phyloP scores from a whole-genome alignment of 2,329 filamentous ascomycete species.

The Aspergillus neotritici region DNA sequence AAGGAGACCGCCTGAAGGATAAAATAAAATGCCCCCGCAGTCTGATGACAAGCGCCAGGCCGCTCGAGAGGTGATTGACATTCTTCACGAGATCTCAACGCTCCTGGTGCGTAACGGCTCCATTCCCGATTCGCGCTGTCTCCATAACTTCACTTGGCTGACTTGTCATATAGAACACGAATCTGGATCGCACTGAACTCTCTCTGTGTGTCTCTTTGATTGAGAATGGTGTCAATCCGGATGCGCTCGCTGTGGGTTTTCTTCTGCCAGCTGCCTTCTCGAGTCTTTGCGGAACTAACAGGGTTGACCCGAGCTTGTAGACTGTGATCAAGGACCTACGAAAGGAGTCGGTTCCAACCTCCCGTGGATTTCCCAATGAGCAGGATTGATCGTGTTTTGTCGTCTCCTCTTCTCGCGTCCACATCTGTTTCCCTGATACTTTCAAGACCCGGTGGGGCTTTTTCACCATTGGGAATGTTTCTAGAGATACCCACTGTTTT shows the following conservation, averaged over 20 bases:
- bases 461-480: no score
- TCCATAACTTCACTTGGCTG: no score
- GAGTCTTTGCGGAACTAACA: conserved; percentile 3
- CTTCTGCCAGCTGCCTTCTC: not conserved
- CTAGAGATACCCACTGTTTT: no score
- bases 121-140: not conserved
- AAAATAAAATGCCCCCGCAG: conserved; percentile 34
- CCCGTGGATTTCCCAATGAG: conserved; percentile 20
- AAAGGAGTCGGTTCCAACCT: conserved; percentile 32
- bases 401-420: no score
- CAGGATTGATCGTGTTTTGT: conserved; percentile 1
- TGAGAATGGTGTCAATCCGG: conserved; percentile 93
- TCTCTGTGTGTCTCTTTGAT: conserved; percentile 96
- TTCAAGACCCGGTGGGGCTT: no score
- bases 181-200: conserved; percentile 82
- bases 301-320: conserved; percentile 21
- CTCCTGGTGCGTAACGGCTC: conserved; percentile 36
- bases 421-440: no score
- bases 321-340: conserved; percentile 44
- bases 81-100: conserved; percentile 46
- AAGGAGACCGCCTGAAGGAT: no score
- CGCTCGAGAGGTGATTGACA: conserved; percentile 47
- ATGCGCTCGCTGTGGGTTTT: conserved; percentile 76
- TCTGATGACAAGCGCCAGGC: conserved; percentile 45
- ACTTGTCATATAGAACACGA: conserved; percentile 64